Evolutionary conservation across 2,329 filamentous ascomycete species (phyloP).

Genomic region (Colletotrichum chrysophilum): DNA sequence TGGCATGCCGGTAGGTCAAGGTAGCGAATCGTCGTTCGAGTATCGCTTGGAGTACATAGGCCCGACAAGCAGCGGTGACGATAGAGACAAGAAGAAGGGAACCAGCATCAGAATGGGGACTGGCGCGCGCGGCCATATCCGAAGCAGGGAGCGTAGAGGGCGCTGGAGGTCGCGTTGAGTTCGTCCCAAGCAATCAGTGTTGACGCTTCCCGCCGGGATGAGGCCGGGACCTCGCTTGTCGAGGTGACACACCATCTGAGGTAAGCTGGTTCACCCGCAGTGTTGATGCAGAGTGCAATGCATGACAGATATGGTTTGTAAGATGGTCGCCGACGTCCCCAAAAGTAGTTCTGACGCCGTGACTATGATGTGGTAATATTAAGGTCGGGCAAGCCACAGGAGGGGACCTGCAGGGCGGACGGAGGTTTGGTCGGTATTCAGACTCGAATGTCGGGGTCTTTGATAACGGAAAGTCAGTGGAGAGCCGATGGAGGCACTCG

Average conservation of each 20-base stretch:
- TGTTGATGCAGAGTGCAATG: neutral
- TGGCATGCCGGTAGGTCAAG: neutral
- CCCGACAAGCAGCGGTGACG: neutral
- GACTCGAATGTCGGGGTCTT: neutral
- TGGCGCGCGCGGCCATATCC: neutral
- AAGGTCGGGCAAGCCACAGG: neutral
- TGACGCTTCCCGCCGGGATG: neutral
- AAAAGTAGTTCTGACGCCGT: neutral
- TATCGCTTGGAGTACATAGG: neutral
- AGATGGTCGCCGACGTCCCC: neutral
- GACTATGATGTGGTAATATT: neutral
- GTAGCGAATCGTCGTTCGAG: neutral
- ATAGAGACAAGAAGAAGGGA: neutral
- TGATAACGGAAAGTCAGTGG: neutral
- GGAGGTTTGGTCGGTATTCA: neutral
- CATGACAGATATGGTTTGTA: slow-evolving; percentile 16
- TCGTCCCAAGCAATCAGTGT: neutral
- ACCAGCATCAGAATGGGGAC: neutral
- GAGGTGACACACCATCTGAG: slow-evolving; percentile 6
- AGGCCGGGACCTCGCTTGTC: neutral
- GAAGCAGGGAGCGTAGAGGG: neutral
- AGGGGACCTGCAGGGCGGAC: neutral
- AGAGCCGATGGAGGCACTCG: neutral
- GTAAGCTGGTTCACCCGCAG: slow-evolving; percentile 9
- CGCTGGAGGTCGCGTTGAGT: neutral